Percentiles rank a stretch among this genome's conserved stretches.
phyloP scores from a whole-genome alignment of 768 basidiomycete species.

The Trametes cubensis region DNA sequence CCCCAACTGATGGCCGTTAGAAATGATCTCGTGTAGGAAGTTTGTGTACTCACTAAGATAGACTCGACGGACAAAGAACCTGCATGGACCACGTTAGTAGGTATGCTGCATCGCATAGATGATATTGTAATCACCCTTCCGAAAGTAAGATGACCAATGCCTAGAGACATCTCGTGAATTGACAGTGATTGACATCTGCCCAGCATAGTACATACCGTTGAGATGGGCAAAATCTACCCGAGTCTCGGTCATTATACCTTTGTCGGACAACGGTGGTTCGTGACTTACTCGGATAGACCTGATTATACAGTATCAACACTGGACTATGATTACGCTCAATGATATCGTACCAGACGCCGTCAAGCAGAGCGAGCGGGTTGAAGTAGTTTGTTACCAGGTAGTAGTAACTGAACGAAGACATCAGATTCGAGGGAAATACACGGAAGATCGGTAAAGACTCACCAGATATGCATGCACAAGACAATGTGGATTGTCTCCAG shows the following conservation, averaged over 20 bases:
- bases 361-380: conserved; percentile 1
- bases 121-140: neutral
- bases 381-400: conserved; percentile 13
- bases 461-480: conserved; percentile 11
- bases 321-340: too few species aligned
- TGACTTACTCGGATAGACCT: conserved; percentile 5
- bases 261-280: too few species aligned
- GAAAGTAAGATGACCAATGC: conserved; percentile 7
- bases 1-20: neutral
- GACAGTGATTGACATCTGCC: too few species aligned
- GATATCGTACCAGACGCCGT: neutral
- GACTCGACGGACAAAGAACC: conserved; percentile 12
- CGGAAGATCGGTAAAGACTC: neutral
- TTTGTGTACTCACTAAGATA: conserved; percentile 7
- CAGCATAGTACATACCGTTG: conserved; percentile 9
- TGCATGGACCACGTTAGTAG: neutral
- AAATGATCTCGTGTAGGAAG: neutral
- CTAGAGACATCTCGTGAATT: neutral
- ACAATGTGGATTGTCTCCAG: conserved; percentile 10
- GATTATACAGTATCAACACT: neutral
- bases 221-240: neutral
- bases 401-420: neutral
- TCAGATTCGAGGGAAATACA: too few species aligned
- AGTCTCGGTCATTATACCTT: neutral
- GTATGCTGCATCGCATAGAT: too few species aligned